Percentiles rank a stretch among this genome's conserved stretches.
Conservation (phyloP, 495 filamentous ascomycete genomes). For the Xylaria telfairii region DNA sequence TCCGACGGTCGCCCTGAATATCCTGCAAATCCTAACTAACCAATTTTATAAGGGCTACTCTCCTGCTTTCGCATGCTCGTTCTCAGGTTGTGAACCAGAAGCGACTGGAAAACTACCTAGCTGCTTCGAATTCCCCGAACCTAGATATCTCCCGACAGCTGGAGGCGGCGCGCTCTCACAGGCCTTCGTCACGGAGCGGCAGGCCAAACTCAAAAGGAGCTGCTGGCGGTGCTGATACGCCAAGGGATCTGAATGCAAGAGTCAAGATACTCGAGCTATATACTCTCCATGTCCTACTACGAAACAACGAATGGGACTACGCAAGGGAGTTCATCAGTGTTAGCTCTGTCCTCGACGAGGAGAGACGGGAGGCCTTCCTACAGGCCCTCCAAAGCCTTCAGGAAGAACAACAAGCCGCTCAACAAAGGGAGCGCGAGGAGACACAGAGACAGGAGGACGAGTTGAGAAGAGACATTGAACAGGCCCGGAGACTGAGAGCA, state of each 20-base stretch:
- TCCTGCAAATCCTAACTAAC: constrained; percentile 23
- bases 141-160: constrained; percentile 69
- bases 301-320: constrained; percentile 95
- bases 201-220: constrained; percentile 45
- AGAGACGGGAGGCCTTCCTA: constrained; percentile 83
- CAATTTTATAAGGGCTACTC: constrained; percentile 67
- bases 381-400: constrained; percentile 76
- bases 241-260: constrained; percentile 74
- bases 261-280: constrained; percentile 94
- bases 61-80: constrained; percentile 85
- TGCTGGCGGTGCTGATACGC: constrained; percentile 72
- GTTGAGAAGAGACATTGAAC: constrained; percentile 66
- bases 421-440: constrained; percentile 68
- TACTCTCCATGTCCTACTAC: constrained; percentile 86
- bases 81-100: constrained; percentile 83
- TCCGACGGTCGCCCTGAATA: background rate
- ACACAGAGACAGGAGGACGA: constrained; percentile 64
- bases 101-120: constrained; percentile 88
- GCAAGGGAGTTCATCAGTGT: constrained; percentile 86
- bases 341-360: constrained; percentile 86
- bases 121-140: constrained; percentile 71
- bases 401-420: constrained; percentile 71
- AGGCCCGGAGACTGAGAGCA: constrained; percentile 53
- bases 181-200: constrained; percentile 32
- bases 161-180: constrained; percentile 37